Evolutionary conservation across 2,329 filamentous ascomycete species (phyloP).

Genomic region (Sclerotinia spermophila): DNA sequence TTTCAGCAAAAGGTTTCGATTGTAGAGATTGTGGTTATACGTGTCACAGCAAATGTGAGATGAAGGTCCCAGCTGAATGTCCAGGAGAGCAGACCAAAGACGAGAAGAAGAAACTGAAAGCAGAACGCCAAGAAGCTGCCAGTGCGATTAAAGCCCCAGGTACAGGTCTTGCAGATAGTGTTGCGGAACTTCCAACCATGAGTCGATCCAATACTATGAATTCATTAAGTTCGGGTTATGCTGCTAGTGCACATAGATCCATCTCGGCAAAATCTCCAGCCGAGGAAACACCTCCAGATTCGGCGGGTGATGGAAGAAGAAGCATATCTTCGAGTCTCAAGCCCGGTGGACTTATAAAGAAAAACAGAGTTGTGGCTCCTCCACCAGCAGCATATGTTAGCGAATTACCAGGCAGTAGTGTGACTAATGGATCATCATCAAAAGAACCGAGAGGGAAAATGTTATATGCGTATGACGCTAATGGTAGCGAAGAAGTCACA

Average conservation of each 20-base stretch:
- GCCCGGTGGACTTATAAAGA: constrained; percentile 40
- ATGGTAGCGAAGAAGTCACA: constrained; percentile 74
- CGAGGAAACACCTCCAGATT: constrained; percentile 47
- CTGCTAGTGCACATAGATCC: constrained; percentile 72
- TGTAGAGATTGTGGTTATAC: constrained; percentile 97
- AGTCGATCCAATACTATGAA: constrained; percentile 81
- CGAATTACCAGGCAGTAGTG: constrained; percentile 53
- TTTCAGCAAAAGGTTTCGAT: constrained; percentile 94
- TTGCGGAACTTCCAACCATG: constrained; percentile 63
- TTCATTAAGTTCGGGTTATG: constrained; percentile 84
- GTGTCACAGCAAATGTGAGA: constrained; percentile 97
- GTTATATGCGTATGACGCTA: constrained; percentile 82
- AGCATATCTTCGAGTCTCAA: constrained; percentile 28
- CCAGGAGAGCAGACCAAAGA: constrained; percentile 93
- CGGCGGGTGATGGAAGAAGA: not conserved
- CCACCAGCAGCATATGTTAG: constrained; percentile 79
- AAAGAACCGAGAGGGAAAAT: constrained; percentile 74
- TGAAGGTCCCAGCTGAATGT: constrained; percentile 96
- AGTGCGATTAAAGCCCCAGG: constrained; percentile 42
- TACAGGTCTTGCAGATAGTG: constrained; percentile 42
- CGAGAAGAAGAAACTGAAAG: constrained; percentile 90
- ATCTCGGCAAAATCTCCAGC: constrained; percentile 56
- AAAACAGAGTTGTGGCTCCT: constrained; percentile 78
- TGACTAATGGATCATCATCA: constrained; percentile 41
- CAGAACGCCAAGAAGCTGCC: constrained; percentile 75